phyloP scores from a whole-genome alignment of 2,329 filamentous ascomycete genomes.

The Beauveria sp. region DNA sequence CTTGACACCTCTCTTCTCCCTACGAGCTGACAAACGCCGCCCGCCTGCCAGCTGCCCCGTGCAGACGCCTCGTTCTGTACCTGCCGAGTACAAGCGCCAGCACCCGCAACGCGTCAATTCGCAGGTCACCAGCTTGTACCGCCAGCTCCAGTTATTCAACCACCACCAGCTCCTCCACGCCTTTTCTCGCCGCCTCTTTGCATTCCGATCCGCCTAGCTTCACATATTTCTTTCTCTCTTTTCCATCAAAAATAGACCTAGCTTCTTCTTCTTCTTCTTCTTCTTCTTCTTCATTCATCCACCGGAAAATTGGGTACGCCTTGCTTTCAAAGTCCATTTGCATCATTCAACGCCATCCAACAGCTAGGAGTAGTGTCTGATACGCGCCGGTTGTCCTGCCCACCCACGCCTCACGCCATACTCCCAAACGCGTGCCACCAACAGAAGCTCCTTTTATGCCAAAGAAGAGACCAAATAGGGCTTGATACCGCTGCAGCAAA shows the following conservation, averaged over 20 bases:
- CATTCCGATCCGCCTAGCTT: neutral
- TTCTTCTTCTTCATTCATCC: neutral
- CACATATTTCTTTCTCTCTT: neutral
- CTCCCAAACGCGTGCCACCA: neutral
- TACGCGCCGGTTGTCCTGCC: neutral
- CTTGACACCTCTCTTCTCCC: too few relatives aligned
- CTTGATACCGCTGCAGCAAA: neutral
- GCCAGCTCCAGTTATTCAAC: neutral
- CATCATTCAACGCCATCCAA: neutral
- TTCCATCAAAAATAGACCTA: neutral
- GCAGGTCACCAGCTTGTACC: neutral
- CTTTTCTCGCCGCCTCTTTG: neutral
- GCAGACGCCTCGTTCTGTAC: neutral
- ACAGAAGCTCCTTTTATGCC: neutral
- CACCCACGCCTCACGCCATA: too few relatives aligned
- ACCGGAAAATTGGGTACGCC: neutral
- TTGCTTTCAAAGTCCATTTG: neutral
- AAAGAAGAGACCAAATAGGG: neutral
- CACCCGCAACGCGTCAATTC: neutral
- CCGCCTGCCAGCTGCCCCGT: neutral
- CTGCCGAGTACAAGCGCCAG: neutral
- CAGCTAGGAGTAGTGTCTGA: neutral
- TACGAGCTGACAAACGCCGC: neutral
- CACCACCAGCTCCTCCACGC: neutral
- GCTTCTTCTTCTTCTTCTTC: neutral